Evolutionary conservation across 2,329 filamentous ascomycete genomes (phyloP), one percentile per base, ranked within the genome.

Genomic region (Pseudogymnoascus verrucosus): DNA sequence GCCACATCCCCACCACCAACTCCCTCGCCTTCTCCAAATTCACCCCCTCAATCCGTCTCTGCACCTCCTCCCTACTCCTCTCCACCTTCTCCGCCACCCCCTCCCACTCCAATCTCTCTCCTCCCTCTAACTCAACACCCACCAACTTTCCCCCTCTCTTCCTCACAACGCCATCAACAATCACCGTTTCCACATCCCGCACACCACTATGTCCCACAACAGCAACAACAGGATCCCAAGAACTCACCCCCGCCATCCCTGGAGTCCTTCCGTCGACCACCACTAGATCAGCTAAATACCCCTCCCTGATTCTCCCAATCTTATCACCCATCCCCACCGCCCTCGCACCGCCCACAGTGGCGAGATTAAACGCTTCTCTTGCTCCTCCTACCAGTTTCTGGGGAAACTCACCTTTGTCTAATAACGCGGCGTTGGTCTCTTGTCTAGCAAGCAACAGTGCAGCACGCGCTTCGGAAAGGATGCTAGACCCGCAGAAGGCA

Each of bases 361-460:
- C 79, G 5, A 83, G 74, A 65, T 82, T 81, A 69, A 80, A 82
- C 2, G 74, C 78, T 40, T 80, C 74, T 51, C 78, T 74, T 0
- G 75, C 76, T 0, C 71, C 72, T 31, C 74, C 69, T 23, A 71
- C 73, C 0, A 74, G 64, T 57, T 66, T 69, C 3, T 62, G 64
- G 1, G 71, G 71, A 36, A 71, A 69, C 57, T 70, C 67, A 0
- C 69, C 68, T 8, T 67, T 5, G 5, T 69, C 62, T 12, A 70
- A 51, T 26, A 76, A 69, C 31, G 68, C 66, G 31, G 71, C 62
- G n/a, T 74, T 73, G n/a, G 68, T 66, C 26, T 67, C 64, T 1
- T 65, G 69, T 7, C 76, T 71, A 2, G 73, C 68, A 5, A 69
- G 66, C 64, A 76, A 72, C 7, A 78, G 65, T 4, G 71, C 64